Evolutionary conservation across 2,329 filamentous ascomycete genomes (phyloP), one percentile per base, ranked within the genome.

Genomic region (Beauveria caledonica): DNA sequence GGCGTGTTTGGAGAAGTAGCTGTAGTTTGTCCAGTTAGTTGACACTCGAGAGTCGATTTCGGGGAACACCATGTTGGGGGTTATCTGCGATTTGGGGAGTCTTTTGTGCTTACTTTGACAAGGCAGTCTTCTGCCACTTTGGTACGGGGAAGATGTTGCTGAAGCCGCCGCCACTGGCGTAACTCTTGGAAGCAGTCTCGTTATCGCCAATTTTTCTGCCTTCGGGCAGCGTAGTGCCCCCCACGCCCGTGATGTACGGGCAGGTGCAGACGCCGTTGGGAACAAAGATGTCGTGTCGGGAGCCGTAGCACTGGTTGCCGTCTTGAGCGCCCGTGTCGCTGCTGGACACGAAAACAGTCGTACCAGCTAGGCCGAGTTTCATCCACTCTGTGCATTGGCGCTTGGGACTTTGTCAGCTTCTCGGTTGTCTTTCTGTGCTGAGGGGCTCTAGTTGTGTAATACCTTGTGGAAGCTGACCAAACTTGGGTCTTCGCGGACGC

Each of bases 161-260:
- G 72, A 76, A 61, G 3, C 59, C 59, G 19, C 59, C 59, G 15
- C 59, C 59, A 9, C 44, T 50, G 7, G 40, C 39, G 67, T 80
- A 80, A 73, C 76, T n/a, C 70, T 74, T 63, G 72, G 74, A 68
- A 76, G 77, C 7, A 70, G 75, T 67, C 67, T 81, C 65, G 77
- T 72, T 63, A 74, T 78, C 25, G 77, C 77, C 61, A 70, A 76
- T 69, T 1, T 73, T 72, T 5, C 72, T 73, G 13, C 72, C 72
- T 50, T 71, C 70, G 33, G 69, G 68, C 33, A 81, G 70, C 66
- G 77, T 72, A 0, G 80, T 82, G 11, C 78, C 78, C 36, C 80
- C 80, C 3, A 82, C 78, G 4, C 76, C 72, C 0, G 77, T 80
- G 25, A 82, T 69, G 65, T 76, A 6, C 76, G 79, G 63, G 76